Conservation (phyloP, 257 asterid genomes). For the Nicotiana tabacum region DNA sequence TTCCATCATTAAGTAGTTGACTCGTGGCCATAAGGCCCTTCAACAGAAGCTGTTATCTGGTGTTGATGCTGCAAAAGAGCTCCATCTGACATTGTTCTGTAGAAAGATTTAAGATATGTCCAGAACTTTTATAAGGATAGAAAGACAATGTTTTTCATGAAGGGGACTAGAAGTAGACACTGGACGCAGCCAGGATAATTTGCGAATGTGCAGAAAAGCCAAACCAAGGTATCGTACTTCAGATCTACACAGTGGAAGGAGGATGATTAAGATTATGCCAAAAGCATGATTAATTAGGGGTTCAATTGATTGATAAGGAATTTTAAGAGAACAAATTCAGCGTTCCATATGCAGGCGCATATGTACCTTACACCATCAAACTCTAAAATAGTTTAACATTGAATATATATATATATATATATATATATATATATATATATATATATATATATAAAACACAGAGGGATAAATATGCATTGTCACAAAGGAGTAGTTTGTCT, state of each 20-base stretch:
- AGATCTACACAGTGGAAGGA: slow-evolving; percentile 36
- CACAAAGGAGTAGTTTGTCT: too few species aligned
- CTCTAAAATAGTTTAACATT: too few species aligned
- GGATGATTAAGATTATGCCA: not conserved
- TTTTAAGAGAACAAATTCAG: not conserved
- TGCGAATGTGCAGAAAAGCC: slow-evolving; percentile 65
- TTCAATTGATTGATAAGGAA: not conserved
- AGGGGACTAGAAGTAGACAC: slow-evolving; percentile 72
- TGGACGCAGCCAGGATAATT: slow-evolving; percentile 67
- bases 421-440: too few species aligned
- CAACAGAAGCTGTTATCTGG: slow-evolving; percentile 40
- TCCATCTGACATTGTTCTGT: slow-evolving; percentile 42
- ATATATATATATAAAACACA: too few species aligned
- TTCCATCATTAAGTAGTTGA: slow-evolving; percentile 11
- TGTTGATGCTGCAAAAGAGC: slow-evolving; percentile 17
- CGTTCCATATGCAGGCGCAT: too few species aligned
- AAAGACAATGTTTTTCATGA: slow-evolving; percentile 44
- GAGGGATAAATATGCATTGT: too few species aligned
- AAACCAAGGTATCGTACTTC: slow-evolving; percentile 75
- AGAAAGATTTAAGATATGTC: slow-evolving; percentile 32
- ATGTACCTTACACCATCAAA: too few species aligned
- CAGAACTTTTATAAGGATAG: slow-evolving; percentile 62
- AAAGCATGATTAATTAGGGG: not conserved
- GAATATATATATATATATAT: too few species aligned
- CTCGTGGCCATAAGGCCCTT: slow-evolving; percentile 70